Percentiles rank a stretch among this genome's conserved stretches.
Evolutionary conservation across 2,329 filamentous ascomycete genomes (phyloP).

Genomic region (Penicillium verrucosum): DNA sequence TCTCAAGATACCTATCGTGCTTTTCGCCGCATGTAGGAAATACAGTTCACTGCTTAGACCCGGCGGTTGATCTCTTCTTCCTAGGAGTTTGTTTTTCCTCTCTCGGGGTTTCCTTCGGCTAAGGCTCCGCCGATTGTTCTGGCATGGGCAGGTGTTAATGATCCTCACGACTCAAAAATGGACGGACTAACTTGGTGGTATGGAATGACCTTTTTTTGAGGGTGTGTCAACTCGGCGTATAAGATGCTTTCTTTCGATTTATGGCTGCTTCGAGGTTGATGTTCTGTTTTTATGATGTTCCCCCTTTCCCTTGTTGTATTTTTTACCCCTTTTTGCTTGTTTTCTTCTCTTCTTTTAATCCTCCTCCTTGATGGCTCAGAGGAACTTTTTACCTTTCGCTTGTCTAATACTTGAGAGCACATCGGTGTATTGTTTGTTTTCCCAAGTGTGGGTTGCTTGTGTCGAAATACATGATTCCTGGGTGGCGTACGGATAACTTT

Average conservation of each 20-base stretch:
- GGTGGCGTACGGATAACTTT: constrained; percentile 25
- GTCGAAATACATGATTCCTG: constrained; percentile 24
- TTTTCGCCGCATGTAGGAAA: constrained; percentile 11
- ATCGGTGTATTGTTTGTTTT: constrained; percentile 19
- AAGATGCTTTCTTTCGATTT: constrained; percentile 18
- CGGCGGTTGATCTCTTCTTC: constrained; percentile 14
- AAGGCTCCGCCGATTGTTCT: constrained; percentile 25
- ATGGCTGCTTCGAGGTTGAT: constrained; percentile 24
- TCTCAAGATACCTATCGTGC: constrained; percentile 14
- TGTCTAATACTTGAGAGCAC: constrained; percentile 27
- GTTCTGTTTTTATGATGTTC: constrained; percentile 22
- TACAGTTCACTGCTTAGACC: constrained; percentile 16
- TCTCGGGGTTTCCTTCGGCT: constrained; percentile 21
- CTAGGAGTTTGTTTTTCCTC: constrained; percentile 14
- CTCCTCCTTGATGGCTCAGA: constrained; percentile 12
- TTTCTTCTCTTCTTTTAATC: constrained; percentile 6
- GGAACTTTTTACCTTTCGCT: constrained; percentile 19
- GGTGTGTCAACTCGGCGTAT: constrained; percentile 33
- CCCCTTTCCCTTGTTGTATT: constrained; percentile 16
- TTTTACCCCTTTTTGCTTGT: constrained; percentile 22
- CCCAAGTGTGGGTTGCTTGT: constrained; percentile 19
- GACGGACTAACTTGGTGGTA: constrained; percentile 31
- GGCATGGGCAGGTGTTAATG: constrained; percentile 42
- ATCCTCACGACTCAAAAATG: constrained; percentile 39
- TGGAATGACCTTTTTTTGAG: constrained; percentile 27